phyloP scores from a whole-genome alignment of 2,329 filamentous ascomycete genomes.

The Zalaria obscura region DNA sequence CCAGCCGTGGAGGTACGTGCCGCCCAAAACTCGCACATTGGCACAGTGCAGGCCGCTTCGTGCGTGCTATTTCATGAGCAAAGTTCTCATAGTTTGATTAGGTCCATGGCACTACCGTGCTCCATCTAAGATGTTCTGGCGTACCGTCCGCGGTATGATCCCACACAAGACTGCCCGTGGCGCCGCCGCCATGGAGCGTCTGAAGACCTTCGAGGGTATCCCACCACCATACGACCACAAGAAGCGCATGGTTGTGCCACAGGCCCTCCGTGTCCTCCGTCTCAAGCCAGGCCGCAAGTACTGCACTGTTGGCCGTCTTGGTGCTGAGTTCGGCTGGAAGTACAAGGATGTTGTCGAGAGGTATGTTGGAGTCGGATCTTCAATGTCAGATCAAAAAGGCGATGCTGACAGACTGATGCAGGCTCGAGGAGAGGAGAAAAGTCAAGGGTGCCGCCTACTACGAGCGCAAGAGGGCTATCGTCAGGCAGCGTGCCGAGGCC shows the following conservation, averaged over 20 bases:
- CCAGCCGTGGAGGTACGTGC: slow-evolving; percentile 82
- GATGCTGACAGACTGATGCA: slow-evolving; percentile 25
- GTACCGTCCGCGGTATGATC: slow-evolving; percentile 99
- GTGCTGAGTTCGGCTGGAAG: slow-evolving; percentile 99
- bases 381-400: neutral
- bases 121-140: slow-evolving; percentile 99
- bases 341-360: slow-evolving; percentile 98
- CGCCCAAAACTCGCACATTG: neutral
- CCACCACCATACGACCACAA: slow-evolving; percentile 98
- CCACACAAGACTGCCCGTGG: slow-evolving; percentile 99
- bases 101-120: slow-evolving; percentile 99
- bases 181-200: slow-evolving; percentile 88
- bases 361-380: slow-evolving; percentile 42
- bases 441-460: slow-evolving; percentile 99
- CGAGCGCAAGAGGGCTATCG: slow-evolving; percentile 97
- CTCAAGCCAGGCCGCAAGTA: slow-evolving; percentile 99
- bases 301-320: slow-evolving; percentile 96
- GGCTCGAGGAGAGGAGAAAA: slow-evolving; percentile 98
- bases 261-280: slow-evolving; percentile 90
- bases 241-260: slow-evolving; percentile 98
- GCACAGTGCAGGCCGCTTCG: no score
- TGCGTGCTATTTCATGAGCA: no score
- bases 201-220: slow-evolving; percentile 99
- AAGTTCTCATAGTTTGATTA: slow-evolving; percentile 19
- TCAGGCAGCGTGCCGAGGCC: slow-evolving; percentile 80